These are phyloP conservation scores for Chytriomyces confervae DNA, from an alignment of 192 early-diverging fungal species.

Conservation along the genomic window DNA sequence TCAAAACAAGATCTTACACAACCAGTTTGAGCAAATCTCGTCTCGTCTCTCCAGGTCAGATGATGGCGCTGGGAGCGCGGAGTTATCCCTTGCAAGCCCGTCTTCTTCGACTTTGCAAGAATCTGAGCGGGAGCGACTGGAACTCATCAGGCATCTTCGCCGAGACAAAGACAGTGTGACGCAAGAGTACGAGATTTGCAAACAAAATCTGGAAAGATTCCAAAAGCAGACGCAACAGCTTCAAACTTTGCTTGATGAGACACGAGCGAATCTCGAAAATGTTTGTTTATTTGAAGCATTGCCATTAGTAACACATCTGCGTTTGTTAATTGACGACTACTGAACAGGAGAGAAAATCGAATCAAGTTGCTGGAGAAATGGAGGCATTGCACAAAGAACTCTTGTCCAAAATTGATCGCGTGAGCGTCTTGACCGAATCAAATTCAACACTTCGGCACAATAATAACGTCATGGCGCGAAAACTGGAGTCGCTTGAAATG, in stretches of 20 bases:
- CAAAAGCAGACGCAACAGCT: constrained; percentile 67
- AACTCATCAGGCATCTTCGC: constrained; percentile 73
- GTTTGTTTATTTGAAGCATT: background rate
- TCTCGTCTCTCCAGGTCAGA: constrained; percentile 10
- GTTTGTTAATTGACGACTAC: background rate
- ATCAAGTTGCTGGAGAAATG: constrained; percentile 50
- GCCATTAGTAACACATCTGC: background rate
- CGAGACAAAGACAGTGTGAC: constrained; percentile 75
- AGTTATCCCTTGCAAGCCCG: too few species aligned
- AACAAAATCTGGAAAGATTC: constrained; percentile 71
- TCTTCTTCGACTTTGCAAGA: too few species aligned
- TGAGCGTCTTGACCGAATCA: constrained; percentile 75
- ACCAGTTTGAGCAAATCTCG: constrained; percentile 65
- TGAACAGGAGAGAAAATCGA: constrained; percentile 50
- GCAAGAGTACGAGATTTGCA: constrained; percentile 70
- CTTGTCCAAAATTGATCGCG: constrained; percentile 70
- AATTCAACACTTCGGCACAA: constrained; percentile 75
- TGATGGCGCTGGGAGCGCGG: too few species aligned
- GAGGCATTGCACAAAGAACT: constrained; percentile 67
- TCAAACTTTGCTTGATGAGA: constrained; percentile 72
- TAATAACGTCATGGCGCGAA: constrained; percentile 49
- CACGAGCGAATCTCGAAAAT: constrained; percentile 60
- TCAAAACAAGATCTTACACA: constrained; percentile 77
- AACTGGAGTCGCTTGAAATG: constrained; percentile 45
- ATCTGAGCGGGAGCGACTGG: constrained; percentile 18